Evolutionary conservation across 2,329 filamentous ascomycete species (phyloP).

Genomic region (Cladorrhinum sp.): DNA sequence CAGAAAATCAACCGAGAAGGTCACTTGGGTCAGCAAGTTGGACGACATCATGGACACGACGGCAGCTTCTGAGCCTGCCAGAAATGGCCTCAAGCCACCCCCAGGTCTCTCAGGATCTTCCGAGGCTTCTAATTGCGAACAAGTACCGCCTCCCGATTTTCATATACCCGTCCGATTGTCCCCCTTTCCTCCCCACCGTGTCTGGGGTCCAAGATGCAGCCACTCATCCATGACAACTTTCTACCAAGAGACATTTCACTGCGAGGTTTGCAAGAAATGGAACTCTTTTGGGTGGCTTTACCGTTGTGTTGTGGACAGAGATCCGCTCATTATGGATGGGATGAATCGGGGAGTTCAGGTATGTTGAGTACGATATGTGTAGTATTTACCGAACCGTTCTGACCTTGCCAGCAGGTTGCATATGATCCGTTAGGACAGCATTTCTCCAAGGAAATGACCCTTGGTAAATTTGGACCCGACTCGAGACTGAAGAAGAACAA

Average conservation of each 20-base stretch:
- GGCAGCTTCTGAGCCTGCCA: background rate
- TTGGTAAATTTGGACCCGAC: conserved; percentile 40
- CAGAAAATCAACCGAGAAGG: background rate
- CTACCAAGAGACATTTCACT: conserved; percentile 52
- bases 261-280: conserved; percentile 54
- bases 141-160: background rate
- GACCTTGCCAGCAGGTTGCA: conserved; percentile 27
- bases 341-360: conserved; percentile 22
- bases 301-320: conserved; percentile 64
- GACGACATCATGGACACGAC: background rate
- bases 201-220: conserved; percentile 49
- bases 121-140: no score
- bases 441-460: conserved; percentile 34
- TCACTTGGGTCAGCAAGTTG: background rate
- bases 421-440: conserved; percentile 37
- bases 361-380: background rate
- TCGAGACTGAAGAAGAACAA: conserved; percentile 42
- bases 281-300: conserved; percentile 70
- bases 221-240: conserved; percentile 67
- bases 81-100: background rate
- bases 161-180: conserved; percentile 9
- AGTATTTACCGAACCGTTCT: background rate
- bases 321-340: conserved; percentile 40
- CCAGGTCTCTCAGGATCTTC: background rate
- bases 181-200: conserved; percentile 8